Conservation (phyloP, 2,329 filamentous ascomycete genomes). For the Scopulariopsis brevicaulis region DNA sequence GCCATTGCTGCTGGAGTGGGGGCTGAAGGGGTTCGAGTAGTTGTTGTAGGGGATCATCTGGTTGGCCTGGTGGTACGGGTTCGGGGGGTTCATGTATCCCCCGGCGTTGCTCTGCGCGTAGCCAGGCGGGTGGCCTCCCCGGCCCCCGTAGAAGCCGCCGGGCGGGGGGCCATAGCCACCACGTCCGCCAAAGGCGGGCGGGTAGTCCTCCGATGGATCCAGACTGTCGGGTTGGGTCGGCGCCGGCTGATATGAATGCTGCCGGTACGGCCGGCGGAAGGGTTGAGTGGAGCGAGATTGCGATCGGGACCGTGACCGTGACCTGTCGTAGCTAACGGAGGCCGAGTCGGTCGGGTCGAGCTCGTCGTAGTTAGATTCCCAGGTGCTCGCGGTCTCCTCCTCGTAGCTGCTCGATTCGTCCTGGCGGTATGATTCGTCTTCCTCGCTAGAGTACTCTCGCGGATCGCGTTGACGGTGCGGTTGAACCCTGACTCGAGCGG, state of each 20-base stretch:
- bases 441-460: conserved; percentile 10
- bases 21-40: conserved; percentile 6
- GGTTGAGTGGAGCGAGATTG: conserved; percentile 9
- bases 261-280: conserved; percentile 4
- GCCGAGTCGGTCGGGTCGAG: conserved; percentile 46
- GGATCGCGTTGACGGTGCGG: conserved; percentile 20
- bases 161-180: conserved; percentile 4
- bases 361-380: conserved; percentile 21
- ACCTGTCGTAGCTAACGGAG: conserved; percentile 28
- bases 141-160: conserved; percentile 16
- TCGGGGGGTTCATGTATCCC: conserved; percentile 24
- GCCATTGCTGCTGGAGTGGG: conserved; percentile 3
- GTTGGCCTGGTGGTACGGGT: conserved; percentile 20
- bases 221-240: conserved; percentile 47
- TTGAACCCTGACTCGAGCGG: conserved; percentile 5
- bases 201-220: conserved; percentile 55
- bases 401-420: conserved; percentile 17
- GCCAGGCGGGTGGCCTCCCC: conserved; percentile 13
- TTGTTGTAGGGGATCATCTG: neutral
- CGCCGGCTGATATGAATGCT: conserved; percentile 8
- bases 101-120: conserved; percentile 38
- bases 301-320: conserved; percentile 10
- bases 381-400: conserved; percentile 16
- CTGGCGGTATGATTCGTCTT: conserved; percentile 24
- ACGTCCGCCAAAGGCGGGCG: conserved; percentile 25